A percentile compares a stretch with the other conserved stretches of the same genome.
Conservation (phyloP, 306 rosid species). For the Vicia faba region DNA sequence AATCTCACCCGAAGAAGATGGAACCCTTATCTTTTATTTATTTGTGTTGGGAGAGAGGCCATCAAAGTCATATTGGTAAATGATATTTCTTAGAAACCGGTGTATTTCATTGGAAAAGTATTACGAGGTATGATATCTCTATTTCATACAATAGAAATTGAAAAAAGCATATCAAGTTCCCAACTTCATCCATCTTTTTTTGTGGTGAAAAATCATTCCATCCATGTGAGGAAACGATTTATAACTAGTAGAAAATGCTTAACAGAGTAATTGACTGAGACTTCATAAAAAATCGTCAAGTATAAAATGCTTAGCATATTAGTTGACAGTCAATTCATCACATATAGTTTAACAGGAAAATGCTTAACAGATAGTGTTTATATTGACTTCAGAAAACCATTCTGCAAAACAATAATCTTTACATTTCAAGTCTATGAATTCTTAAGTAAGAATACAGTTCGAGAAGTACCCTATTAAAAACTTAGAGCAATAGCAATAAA, state of each 20-base stretch:
- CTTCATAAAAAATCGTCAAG: not conserved
- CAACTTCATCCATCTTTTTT: not conserved
- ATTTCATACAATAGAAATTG: not conserved
- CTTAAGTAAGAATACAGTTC: not conserved
- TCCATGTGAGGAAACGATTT: not conserved
- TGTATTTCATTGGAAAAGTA: no score
- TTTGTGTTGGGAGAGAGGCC: no score
- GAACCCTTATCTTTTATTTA: no score
- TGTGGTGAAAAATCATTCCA: not conserved
- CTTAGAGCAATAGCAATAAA: constrained; percentile 1
- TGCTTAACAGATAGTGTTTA: no score
- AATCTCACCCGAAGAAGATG: no score
- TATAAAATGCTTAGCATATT: not conserved
- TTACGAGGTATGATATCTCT: no score
- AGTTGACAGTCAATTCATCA: not conserved
- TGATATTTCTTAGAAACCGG: no score
- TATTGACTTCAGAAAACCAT: not conserved
- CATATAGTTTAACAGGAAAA: not conserved
- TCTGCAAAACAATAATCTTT: not conserved
- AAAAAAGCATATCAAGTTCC: not conserved
- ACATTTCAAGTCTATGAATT: not conserved
- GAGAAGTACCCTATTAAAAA: not conserved
- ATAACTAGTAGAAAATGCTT: not conserved
- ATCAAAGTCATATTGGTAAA: no score
- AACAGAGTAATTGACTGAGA: not conserved